A percentile compares a stretch with the other conserved stretches of the same genome.
Evolutionary conservation across 2,329 filamentous ascomycete species (phyloP).

Genomic region (Curvularia hawaiiensis): DNA sequence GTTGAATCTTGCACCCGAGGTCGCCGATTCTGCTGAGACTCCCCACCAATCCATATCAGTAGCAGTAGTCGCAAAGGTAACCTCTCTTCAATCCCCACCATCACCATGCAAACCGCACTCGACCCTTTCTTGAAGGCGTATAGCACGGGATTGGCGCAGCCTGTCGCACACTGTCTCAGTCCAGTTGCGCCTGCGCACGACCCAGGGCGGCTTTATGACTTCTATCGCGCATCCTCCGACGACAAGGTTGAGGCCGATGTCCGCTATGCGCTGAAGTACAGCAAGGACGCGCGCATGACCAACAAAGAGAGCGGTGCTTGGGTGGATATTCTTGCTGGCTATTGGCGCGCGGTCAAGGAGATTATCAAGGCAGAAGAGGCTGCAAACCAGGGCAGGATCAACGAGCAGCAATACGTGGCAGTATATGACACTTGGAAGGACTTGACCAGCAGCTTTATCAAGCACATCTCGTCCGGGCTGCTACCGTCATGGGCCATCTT

Average conservation of each 20-base stretch:
- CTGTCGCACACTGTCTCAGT: slow-evolving; percentile 74
- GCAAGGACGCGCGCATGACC: slow-evolving; percentile 61
- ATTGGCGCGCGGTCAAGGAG: slow-evolving; percentile 81
- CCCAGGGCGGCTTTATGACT: slow-evolving; percentile 68
- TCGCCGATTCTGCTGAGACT: slow-evolving; percentile 11
- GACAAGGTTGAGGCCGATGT: slow-evolving; percentile 71
- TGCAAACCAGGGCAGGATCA: slow-evolving; percentile 49
- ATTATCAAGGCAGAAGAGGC: slow-evolving; percentile 70
- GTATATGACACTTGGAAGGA: slow-evolving; percentile 92
- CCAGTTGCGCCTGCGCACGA: slow-evolving; percentile 69
- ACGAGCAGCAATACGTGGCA: slow-evolving; percentile 71
- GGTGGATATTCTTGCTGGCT: slow-evolving; percentile 81
- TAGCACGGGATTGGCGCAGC: slow-evolving; percentile 68
- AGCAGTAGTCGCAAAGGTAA: slow-evolving; percentile 4
- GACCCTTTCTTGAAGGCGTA: slow-evolving; percentile 74
- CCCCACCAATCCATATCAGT: slow-evolving; percentile 6
- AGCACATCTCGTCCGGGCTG: slow-evolving; percentile 76
- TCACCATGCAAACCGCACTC: slow-evolving; percentile 73
- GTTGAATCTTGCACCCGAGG: slow-evolving; percentile 5
- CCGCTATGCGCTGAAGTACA: slow-evolving; percentile 71
- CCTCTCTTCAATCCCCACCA: slow-evolving; percentile 1
- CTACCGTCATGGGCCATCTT: slow-evolving; percentile 94
- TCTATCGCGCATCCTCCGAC: slow-evolving; percentile 73
- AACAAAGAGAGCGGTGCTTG: slow-evolving; percentile 77
- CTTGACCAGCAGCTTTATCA: slow-evolving; percentile 73